Evolutionary conservation across 2,329 filamentous ascomycete species (phyloP).

Genomic region (Trichoderma koningiopsis): DNA sequence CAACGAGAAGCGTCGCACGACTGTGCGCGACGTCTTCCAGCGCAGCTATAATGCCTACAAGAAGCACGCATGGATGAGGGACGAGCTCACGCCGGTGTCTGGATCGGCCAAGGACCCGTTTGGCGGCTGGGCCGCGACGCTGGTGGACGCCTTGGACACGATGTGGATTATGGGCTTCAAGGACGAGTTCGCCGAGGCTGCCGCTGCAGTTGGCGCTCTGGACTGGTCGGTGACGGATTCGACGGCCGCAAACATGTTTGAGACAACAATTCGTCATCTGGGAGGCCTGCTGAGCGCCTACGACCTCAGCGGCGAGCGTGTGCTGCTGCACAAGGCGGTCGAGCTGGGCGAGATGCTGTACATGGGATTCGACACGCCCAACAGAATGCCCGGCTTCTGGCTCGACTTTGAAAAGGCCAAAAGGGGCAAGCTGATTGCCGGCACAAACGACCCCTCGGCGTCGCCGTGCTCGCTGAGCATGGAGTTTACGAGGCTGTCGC

Average conservation of each 20-base stretch:
- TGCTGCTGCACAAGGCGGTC: conserved; percentile 52
- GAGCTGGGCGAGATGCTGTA: conserved; percentile 59
- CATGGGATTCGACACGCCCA: conserved; percentile 57
- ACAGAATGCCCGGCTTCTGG: conserved; percentile 51
- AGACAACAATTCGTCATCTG: conserved; percentile 58
- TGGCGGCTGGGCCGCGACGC: conserved; percentile 59
- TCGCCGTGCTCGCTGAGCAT: conserved; percentile 67
- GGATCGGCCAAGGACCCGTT: conserved; percentile 51
- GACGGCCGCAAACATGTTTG: conserved; percentile 53
- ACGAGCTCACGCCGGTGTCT: conserved; percentile 55
- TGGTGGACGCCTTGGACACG: conserved; percentile 63
- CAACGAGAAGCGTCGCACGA: conserved; percentile 38
- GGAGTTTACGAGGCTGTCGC: conserved; percentile 74
- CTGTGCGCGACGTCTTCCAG: conserved; percentile 46
- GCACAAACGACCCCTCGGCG: conserved; percentile 52
- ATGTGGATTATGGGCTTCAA: conserved; percentile 64
- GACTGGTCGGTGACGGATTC: conserved; percentile 53
- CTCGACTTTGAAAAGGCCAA: conserved; percentile 48
- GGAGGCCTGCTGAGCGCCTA: conserved; percentile 56
- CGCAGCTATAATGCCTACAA: conserved; percentile 56
- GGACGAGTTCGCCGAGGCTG: conserved; percentile 58
- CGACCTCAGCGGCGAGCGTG: conserved; percentile 49
- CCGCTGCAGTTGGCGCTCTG: conserved; percentile 50
- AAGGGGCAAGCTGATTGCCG: conserved; percentile 50
- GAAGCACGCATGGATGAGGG: conserved; percentile 53